Conservation (phyloP, 495 filamentous ascomycete genomes). For the Physcia stellaris region DNA sequence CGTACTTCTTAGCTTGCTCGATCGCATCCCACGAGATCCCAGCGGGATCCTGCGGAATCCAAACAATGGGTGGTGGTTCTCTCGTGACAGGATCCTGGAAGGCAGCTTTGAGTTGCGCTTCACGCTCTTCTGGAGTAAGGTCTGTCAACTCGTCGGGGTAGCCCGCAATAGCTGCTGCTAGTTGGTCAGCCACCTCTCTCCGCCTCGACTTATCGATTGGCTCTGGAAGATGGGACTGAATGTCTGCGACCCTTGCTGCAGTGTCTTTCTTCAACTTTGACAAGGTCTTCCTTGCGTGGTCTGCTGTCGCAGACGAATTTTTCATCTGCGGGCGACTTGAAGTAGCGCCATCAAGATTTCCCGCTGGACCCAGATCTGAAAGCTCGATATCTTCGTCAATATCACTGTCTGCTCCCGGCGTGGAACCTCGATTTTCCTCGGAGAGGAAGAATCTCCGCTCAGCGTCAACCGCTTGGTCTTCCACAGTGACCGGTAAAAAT, state of each 20-base stretch:
- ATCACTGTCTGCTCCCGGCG: slow-evolving; percentile 37
- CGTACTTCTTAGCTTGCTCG: slow-evolving; percentile 56
- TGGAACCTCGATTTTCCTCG: slow-evolving; percentile 34
- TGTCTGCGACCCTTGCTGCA: slow-evolving; percentile 44
- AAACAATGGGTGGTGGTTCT: slow-evolving; percentile 73
- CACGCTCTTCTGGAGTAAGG: slow-evolving; percentile 78
- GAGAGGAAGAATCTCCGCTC: slow-evolving; percentile 76
- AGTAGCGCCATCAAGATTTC: slow-evolving; percentile 19
- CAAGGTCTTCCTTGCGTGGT: slow-evolving; percentile 8
- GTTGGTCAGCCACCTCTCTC: slow-evolving; percentile 13
- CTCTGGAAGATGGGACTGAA: slow-evolving; percentile 29
- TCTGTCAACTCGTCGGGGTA: slow-evolving; percentile 88
- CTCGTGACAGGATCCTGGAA: slow-evolving; percentile 85
- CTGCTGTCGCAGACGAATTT: slow-evolving; percentile 11
- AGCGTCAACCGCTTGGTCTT: slow-evolving; percentile 79
- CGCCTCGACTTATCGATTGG: slow-evolving; percentile 12
- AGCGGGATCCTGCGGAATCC: slow-evolving; percentile 88
- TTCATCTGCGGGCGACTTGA: slow-evolving; percentile 20
- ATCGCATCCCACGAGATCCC: slow-evolving; percentile 87
- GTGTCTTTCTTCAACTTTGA: slow-evolving; percentile 21
- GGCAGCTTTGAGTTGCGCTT: slow-evolving; percentile 76
- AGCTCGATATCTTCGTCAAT: slow-evolving; percentile 30
- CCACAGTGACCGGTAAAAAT: slow-evolving; percentile 86
- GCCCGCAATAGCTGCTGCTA: slow-evolving; percentile 30
- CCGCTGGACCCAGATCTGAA: slow-evolving; percentile 1